A percentile compares a stretch with the other conserved stretches of the same genome.
These are phyloP conservation scores for Teratosphaeria zuluensis DNA, from an alignment of 2,329 filamentous ascomycete genomes.

Conservation along the genomic window DNA sequence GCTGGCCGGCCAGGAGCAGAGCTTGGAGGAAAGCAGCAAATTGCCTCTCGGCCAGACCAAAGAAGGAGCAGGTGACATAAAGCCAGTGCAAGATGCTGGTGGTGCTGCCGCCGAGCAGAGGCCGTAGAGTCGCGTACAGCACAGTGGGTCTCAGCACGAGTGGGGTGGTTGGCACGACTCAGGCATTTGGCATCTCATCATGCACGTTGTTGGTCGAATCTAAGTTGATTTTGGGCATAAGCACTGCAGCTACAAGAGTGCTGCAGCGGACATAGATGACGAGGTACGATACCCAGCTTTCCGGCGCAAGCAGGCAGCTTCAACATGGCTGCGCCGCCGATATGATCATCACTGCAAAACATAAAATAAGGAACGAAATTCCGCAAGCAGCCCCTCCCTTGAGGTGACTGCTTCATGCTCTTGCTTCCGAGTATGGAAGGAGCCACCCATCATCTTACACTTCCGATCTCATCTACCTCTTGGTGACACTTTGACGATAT, in stretches of 20 bases:
- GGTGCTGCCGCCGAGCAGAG: conserved; percentile 12
- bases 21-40: conserved; percentile 7
- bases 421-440: neutral
- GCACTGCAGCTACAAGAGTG: neutral
- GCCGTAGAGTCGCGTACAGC: conserved; percentile 5
- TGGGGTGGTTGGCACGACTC: neutral
- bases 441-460: neutral
- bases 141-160: neutral
- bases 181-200: neutral
- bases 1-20: conserved; percentile 53
- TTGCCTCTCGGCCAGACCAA: conserved; percentile 14
- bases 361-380: neutral
- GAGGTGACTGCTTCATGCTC: neutral
- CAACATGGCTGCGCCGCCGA: neutral
- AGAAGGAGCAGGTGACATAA: conserved; percentile 10
- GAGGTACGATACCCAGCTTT: neutral
- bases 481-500: neutral
- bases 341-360: neutral
- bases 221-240: neutral
- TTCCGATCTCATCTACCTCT: neutral
- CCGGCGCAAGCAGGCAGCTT: neutral
- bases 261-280: neutral
- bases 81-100: conserved; percentile 15
- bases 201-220: neutral
- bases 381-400: neutral